Percentiles rank a stretch among this genome's conserved stretches.
phyloP scores from a whole-genome alignment of 83 land plant genomes.

The Isoetes engelmannii region DNA sequence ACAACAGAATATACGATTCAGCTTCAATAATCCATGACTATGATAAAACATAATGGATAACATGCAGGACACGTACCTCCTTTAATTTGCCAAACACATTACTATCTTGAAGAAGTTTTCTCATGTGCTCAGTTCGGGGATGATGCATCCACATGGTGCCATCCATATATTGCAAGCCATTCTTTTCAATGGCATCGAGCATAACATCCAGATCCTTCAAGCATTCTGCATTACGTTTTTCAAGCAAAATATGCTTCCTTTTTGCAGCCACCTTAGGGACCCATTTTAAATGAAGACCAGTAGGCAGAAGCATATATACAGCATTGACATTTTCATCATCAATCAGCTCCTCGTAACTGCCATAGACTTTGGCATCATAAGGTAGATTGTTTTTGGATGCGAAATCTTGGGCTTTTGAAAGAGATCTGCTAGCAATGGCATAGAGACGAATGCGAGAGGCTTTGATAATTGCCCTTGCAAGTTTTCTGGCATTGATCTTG shows the following conservation, averaged over 20 bases:
- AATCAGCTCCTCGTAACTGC: slow-evolving; percentile 55
- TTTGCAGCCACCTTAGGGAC: slow-evolving; percentile 50
- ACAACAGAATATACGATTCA: too few species aligned
- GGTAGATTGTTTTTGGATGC: slow-evolving; percentile 43
- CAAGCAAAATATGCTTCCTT: slow-evolving; percentile 68
- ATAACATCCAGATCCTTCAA: slow-evolving; percentile 52
- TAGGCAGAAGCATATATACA: slow-evolving; percentile 77
- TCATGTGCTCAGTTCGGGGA: slow-evolving; percentile 60
- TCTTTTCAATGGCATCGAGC: slow-evolving; percentile 38
- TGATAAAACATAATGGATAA: too few species aligned
- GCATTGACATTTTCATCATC: slow-evolving; percentile 66
- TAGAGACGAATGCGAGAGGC: slow-evolving; percentile 43
- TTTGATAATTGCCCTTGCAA: slow-evolving; percentile 49
- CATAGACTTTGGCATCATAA: slow-evolving; percentile 34
- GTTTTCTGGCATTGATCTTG: slow-evolving; percentile 63
- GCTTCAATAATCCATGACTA: too few species aligned
- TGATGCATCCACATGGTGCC: slow-evolving; percentile 87
- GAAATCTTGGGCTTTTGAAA: slow-evolving; percentile 51
- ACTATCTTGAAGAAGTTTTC: slow-evolving; percentile 29
- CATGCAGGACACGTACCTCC: too few species aligned
- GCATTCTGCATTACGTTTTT: slow-evolving; percentile 65
- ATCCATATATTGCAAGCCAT: slow-evolving; percentile 75
- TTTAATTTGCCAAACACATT: slow-evolving; percentile 46
- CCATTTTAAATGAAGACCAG: slow-evolving; percentile 65
- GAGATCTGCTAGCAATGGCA: slow-evolving; percentile 66